Percentiles rank a stretch among this genome's conserved stretches.
Conservation (phyloP, 2,329 filamentous ascomycete species). For the Fusarium sp. region DNA sequence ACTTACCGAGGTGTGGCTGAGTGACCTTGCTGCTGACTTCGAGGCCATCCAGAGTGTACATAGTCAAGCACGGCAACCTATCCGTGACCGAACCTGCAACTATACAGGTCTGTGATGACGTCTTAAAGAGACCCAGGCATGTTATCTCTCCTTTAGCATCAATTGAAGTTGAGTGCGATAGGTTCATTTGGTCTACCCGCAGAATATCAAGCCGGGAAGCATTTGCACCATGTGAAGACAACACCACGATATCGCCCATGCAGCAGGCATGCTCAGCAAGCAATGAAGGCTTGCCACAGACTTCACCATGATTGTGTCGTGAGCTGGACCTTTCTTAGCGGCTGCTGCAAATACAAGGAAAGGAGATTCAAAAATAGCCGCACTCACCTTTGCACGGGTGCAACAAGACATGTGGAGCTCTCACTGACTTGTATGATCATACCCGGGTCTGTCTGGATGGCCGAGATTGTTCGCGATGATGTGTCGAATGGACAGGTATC, state of each 20-base stretch:
- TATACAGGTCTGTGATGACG: conserved; percentile 47
- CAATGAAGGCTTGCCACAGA: conserved; percentile 46
- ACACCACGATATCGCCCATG: conserved; percentile 53
- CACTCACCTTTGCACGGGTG: conserved; percentile 49
- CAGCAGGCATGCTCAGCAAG: conserved; percentile 60
- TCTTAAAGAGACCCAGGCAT: conserved; percentile 56
- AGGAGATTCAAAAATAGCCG: neutral
- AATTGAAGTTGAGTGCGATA: conserved; percentile 50
- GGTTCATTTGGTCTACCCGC: conserved; percentile 50
- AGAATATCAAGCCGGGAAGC: conserved; percentile 57
- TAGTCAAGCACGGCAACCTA: conserved; percentile 51
- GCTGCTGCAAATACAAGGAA: neutral
- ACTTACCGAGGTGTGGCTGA: conserved; percentile 28
- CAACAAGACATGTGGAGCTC: conserved; percentile 56
- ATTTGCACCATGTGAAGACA: conserved; percentile 57
- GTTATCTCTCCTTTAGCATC: conserved; percentile 62
- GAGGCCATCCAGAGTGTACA: conserved; percentile 48
- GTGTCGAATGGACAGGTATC: conserved; percentile 63
- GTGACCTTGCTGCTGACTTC: conserved; percentile 34
- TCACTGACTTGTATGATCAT: conserved; percentile 68
- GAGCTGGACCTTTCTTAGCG: conserved; percentile 44
- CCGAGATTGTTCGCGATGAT: conserved; percentile 64
- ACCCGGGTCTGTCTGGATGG: conserved; percentile 53
- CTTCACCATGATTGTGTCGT: conserved; percentile 50
- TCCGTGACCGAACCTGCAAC: conserved; percentile 53